Evolutionary conservation across 208 protist genomes (phyloP), one percentile per base, ranked within the genome.

Genomic region (Leishmania gerbilli): DNA sequence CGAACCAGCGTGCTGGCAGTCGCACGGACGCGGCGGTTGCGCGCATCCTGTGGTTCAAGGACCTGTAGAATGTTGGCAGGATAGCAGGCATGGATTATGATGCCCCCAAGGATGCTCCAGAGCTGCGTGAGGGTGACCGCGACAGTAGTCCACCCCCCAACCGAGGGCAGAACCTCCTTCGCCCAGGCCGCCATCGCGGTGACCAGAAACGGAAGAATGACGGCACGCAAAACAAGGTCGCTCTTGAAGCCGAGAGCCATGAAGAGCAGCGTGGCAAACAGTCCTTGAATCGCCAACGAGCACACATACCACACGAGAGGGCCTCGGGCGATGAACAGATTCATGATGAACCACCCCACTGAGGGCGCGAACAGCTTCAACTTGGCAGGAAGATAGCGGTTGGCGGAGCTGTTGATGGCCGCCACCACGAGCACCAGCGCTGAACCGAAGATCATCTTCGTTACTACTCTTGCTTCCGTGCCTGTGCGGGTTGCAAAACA

Each of bases 61-160:
- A 87, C 62, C 65, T 92, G 86, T 68, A 90, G 40, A 34, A 91
- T 69, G 40, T 79, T 89, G 13, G 89, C 93, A 17, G 93, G 93
- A 77, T 88, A 97, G 76, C 90, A 88, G 11, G 81, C 80, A 19
- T 88, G 72, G 37, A 95, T 90, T 15, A 97, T 71, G 37, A 91
- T 37, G 19, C 87, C 86, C 21, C 87, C 79, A 0, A 93, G 0
- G 27, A 88, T 31, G 21, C 85, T 83, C 91, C 90, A 92, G 5
- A 89, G 49, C 81, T 95, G 92, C n/a, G 85, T 7, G n/a, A 81
- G 19, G n/a, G 72, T 49, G 42, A 88, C 76, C 15, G 27, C 49
- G 53, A 68, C n/a, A 40, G 78, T 79, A 6, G 62, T 37, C 71
- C 53, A 79, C 9, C 3, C 37, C 40, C 65, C 62, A 1, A 76